Conservation (phyloP, 2,329 filamentous ascomycete species). For the Tolypocladium paradoxum region DNA sequence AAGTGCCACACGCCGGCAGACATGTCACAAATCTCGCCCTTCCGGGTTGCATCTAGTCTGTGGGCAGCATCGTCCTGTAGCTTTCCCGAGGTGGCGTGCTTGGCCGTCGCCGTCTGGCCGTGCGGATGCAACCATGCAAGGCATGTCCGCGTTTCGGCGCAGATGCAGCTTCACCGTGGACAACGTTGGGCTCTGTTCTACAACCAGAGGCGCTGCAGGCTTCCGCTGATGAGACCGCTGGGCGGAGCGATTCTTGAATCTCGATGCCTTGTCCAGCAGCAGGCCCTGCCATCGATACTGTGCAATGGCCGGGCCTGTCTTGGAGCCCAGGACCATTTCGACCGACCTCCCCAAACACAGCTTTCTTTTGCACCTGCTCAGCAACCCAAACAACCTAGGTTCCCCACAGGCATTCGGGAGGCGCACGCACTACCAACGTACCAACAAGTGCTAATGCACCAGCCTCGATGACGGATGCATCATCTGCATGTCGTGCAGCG, state of each 20-base stretch:
- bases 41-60: neutral
- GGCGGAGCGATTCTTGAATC: neutral
- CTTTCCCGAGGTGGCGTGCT: neutral
- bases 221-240: neutral
- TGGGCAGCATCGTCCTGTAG: neutral
- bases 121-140: conserved; percentile 2
- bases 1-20: neutral
- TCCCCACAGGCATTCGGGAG: neutral
- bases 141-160: conserved; percentile 1
- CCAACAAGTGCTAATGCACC: neutral
- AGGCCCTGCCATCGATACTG: neutral
- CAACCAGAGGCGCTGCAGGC: neutral
- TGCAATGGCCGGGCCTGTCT: neutral
- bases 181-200: neutral
- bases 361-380: neutral
- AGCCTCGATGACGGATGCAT: neutral
- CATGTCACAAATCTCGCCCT: neutral
- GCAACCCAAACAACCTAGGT: neutral
- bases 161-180: neutral
- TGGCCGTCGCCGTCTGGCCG: neutral
- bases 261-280: neutral
- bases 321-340: neutral
- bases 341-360: neutral
- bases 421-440: neutral
- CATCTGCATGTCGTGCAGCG: neutral